Base-by-base conservation (phyloP, 306 rosid species). In the Quercus wislizeni region DNA sequence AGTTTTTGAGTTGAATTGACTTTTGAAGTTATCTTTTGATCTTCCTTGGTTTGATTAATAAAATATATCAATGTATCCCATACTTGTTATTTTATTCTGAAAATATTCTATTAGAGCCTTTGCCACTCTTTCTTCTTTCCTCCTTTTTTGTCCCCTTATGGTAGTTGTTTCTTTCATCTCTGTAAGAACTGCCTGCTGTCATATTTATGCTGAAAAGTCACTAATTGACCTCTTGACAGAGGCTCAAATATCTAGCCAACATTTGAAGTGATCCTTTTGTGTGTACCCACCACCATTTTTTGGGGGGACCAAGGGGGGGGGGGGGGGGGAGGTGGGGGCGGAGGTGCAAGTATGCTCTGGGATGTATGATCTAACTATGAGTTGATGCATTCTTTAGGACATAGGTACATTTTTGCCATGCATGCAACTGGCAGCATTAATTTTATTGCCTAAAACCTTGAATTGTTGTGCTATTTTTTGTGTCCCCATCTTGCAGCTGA, bases 401-500 rank as follows among this genome's bases (percentile, higher is more conserved):
- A 4, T 30, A 2, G 21, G 21, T 31, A 33, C 6, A 8, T 2
- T 33, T 33, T 30, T 65, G 21, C 23, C 46, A 18, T 33, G 33
- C 46, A 31, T 65, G 49, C 25, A 33, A 12, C 8, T 6, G 38
- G 14, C 15, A 55, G 57, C 63, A 51, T 75, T 30, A 52, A 52
- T 68, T 73, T 74, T 67, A 25, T 35, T 6, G 73, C 63, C 38
- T 74, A 51, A 33, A 55, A 41, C 69, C 31, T 74, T 76, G 79
- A 77, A 71, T 38, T 52, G 10, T 59, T 61, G 75, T 18, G 61
- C 14, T 77, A 83, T 13, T 55, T 58, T 77, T 70, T 74, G 41
- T 79, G 43, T 68, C 55, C 58, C 56, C 65, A 41, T 58, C 75
- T 51, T 86, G 90, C 93, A 96, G 99, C 94, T 96, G 71, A 91